These are phyloP conservation scores for Hyaloscypha bicolor DNA, from an alignment of 495 filamentous ascomycete genomes.

Conservation along the genomic window DNA sequence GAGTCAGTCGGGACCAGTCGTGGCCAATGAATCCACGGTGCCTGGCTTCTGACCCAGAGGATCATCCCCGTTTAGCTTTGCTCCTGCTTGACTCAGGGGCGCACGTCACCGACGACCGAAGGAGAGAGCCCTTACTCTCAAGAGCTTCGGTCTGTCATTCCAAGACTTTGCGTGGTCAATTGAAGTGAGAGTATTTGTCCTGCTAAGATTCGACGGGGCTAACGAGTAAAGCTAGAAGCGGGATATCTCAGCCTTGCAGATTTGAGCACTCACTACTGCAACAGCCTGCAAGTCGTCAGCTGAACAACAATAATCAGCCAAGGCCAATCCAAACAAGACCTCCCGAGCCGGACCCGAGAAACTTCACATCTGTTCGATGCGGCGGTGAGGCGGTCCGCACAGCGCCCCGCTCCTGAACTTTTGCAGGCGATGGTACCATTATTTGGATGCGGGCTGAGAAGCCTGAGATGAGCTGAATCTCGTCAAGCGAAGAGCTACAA, in stretches of 20 bases:
- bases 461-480: too few species aligned
- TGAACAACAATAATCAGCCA: not conserved
- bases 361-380: not conserved
- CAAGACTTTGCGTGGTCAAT: not conserved
- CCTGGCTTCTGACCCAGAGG: not conserved
- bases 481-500: too few species aligned
- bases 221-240: not conserved
- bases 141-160: not conserved
- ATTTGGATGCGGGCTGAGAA: not conserved
- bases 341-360: too few species aligned
- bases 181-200: not conserved
- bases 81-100: not conserved
- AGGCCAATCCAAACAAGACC: not conserved
- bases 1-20: not conserved
- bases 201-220: not conserved
- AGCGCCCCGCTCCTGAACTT: not conserved
- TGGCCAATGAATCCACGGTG: not conserved
- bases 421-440: not conserved
- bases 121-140: not conserved
- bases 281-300: not conserved
- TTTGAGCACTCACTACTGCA: not conserved
- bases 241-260: not conserved
- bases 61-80: not conserved
- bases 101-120: not conserved
- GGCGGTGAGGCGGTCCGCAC: not conserved